phyloP scores from a whole-genome alignment of 2,329 filamentous ascomycete genomes.

The Exophiala calicioides region DNA sequence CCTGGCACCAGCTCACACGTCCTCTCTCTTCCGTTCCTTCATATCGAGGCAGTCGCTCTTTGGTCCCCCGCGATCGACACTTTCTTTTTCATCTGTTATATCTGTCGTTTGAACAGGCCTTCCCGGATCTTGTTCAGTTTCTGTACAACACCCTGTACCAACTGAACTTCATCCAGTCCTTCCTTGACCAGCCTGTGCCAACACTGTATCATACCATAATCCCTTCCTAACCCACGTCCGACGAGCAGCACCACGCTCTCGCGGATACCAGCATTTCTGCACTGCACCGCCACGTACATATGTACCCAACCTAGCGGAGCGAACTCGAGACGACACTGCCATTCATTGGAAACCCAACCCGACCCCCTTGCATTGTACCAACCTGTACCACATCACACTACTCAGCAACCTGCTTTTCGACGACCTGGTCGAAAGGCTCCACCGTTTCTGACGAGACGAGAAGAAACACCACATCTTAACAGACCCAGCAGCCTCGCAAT shows the following conservation, averaged over 20 bases:
- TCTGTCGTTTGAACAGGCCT: conserved; percentile 31
- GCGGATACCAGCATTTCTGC: conserved; percentile 27
- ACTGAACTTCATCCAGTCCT: conserved; percentile 33
- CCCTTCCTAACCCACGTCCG: conserved; percentile 14
- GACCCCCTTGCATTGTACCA: conserved; percentile 26
- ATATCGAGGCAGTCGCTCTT: conserved; percentile 33
- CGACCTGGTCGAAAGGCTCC: conserved; percentile 1
- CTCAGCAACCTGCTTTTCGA: conserved; percentile 2
- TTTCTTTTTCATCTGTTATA: conserved; percentile 30
- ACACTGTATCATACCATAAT: conserved; percentile 27
- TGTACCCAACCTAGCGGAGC: too few species aligned
- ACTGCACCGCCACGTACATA: too few species aligned
- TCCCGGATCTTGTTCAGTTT: conserved; percentile 32
- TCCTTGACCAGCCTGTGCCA: conserved; percentile 31
- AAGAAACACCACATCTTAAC: conserved; percentile 6
- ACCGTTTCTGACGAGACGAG: conserved; percentile 9
- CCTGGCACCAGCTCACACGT: conserved; percentile 29
- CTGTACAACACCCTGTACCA: conserved; percentile 29
- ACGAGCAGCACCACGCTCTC: conserved; percentile 12
- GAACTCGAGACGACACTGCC: conserved; percentile 18
- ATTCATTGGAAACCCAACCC: conserved; percentile 27
- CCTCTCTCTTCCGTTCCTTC: conserved; percentile 28
- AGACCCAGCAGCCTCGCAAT: conserved; percentile 18
- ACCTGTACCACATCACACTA: conserved; percentile 27
- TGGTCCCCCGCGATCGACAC: conserved; percentile 30